These are phyloP conservation scores for Apocynum venetum DNA, from an alignment of 257 asterid species.

Conservation along the genomic window DNA sequence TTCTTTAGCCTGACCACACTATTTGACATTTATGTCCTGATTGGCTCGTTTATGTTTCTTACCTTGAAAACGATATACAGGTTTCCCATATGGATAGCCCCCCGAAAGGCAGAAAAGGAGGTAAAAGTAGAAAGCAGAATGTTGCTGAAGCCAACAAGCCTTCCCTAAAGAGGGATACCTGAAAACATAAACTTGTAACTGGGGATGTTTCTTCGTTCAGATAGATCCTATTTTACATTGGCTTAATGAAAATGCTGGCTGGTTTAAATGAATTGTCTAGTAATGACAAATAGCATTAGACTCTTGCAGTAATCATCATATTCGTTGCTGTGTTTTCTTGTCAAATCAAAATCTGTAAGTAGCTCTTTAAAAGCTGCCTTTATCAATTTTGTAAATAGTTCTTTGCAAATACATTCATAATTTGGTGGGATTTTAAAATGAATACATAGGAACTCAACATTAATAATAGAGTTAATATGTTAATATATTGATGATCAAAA, in stretches of 20 bases:
- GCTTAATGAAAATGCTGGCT: background rate
- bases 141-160: conserved; percentile 12
- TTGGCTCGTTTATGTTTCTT: background rate
- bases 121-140: conserved; percentile 13
- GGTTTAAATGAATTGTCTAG: background rate
- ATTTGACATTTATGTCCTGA: background rate
- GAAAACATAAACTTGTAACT: background rate
- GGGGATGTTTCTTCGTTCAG: background rate
- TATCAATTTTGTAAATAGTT: no score
- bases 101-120: conserved; percentile 32
- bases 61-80: conserved; percentile 29
- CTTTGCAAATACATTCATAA: no score
- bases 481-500: no score
- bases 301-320: no score
- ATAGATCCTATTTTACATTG: background rate
- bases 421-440: no score
- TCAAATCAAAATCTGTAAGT: no score
- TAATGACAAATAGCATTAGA: background rate
- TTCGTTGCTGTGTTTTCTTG: no score
- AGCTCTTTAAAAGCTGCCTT: no score
- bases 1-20: background rate
- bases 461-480: no score
- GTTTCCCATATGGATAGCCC: conserved; percentile 55
- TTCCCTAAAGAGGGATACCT: background rate
- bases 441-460: no score